A percentile compares a stretch with the other conserved stretches of the same genome.
Conservation (phyloP, 129 eudicot genomes). For the Arctium minus region DNA sequence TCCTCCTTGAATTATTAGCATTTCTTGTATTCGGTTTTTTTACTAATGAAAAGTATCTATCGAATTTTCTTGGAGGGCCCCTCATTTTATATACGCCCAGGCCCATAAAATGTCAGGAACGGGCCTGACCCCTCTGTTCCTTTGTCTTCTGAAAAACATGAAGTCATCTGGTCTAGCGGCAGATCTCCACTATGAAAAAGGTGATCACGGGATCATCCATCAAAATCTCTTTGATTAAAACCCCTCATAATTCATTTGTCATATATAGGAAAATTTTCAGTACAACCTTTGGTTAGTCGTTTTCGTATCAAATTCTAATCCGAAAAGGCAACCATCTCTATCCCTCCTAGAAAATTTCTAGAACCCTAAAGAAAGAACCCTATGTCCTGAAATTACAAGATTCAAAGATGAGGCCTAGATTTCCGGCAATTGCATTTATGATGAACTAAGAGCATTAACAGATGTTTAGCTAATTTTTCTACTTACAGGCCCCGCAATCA, state of each 20-base stretch:
- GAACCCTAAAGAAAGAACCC: not conserved
- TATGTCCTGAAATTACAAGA: not conserved
- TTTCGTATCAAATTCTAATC: not conserved
- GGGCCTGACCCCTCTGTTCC: too few species aligned
- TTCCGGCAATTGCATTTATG: conserved; percentile 6
- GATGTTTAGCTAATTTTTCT: not conserved
- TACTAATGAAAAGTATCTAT: too few species aligned
- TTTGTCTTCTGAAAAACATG: not conserved
- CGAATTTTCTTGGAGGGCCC: too few species aligned
- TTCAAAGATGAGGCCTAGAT: not conserved
- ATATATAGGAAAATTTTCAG: not conserved
- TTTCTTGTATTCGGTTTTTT: too few species aligned
- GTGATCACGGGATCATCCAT: not conserved
- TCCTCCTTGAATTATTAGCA: too few species aligned
- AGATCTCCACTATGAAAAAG: not conserved
- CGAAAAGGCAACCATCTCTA: not conserved
- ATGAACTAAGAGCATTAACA: not conserved
- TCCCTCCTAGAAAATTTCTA: not conserved
- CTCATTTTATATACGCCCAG: too few species aligned
- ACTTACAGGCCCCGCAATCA: conserved; percentile 6
- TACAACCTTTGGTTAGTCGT: not conserved
- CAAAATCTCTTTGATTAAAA: not conserved
- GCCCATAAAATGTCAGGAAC: too few species aligned
- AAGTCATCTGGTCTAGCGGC: not conserved
- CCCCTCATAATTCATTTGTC: not conserved